These are phyloP conservation scores for Ricinus communis DNA, from an alignment of 345 rosid species.

Conservation along the genomic window DNA sequence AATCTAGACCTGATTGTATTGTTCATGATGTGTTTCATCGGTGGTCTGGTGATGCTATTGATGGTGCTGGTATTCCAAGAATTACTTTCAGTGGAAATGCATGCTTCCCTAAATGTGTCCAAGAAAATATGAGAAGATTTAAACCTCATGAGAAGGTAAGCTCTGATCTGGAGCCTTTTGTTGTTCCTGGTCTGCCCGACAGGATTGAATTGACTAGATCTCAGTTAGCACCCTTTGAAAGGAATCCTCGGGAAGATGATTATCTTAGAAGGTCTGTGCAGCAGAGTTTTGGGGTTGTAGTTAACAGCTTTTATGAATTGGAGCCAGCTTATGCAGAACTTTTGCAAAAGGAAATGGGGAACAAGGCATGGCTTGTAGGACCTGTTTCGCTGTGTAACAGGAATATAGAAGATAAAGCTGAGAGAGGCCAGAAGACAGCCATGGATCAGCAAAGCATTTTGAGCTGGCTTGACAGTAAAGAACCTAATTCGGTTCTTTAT, in stretches of 20 bases:
- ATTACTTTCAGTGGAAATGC: constrained; percentile 42
- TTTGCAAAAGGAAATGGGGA: constrained; percentile 33
- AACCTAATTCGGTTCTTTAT: constrained; percentile 48
- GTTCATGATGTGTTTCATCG: constrained; percentile 43
- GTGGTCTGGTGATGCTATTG: constrained; percentile 33
- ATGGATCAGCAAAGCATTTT: constrained; percentile 30
- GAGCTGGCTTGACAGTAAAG: constrained; percentile 47
- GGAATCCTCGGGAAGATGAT: background rate
- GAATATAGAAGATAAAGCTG: constrained; percentile 36
- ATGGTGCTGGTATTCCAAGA: constrained; percentile 33
- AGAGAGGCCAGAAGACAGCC: constrained; percentile 37
- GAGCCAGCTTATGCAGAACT: constrained; percentile 47
- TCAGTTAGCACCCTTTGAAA: constrained; percentile 30
- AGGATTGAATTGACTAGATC: constrained; percentile 43
- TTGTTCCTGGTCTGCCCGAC: constrained; percentile 47
- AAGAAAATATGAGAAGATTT: constrained; percentile 20
- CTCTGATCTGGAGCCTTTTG: constrained; percentile 46
- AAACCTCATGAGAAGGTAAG: constrained; percentile 33
- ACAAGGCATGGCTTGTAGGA: constrained; percentile 48
- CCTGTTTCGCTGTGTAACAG: constrained; percentile 48
- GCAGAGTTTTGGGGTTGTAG: constrained; percentile 31
- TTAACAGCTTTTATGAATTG: constrained; percentile 47
- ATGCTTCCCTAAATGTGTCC: constrained; percentile 39
- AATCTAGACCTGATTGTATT: constrained; percentile 36
- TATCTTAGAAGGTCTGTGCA: constrained; percentile 1